Percentiles rank a stretch among this genome's conserved stretches.
Evolutionary conservation across 208 protist species (phyloP).

Genomic region (Trypanosoma vivax): DNA sequence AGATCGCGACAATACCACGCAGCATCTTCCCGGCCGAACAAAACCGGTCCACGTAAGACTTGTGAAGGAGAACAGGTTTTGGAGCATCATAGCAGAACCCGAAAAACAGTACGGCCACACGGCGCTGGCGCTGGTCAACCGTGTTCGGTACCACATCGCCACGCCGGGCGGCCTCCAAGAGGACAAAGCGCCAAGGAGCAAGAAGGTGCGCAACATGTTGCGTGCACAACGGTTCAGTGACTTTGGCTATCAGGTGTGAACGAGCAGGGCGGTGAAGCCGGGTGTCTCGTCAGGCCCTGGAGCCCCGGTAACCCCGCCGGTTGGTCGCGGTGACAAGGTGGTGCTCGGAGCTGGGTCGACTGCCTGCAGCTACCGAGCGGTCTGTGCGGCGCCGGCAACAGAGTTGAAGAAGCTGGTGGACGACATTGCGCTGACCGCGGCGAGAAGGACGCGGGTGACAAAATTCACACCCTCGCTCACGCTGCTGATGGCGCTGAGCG

Average conservation of each 20-base stretch:
- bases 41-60: background rate
- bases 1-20: background rate
- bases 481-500: background rate
- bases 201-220: no score
- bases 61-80: background rate
- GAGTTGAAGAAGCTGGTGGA: background rate
- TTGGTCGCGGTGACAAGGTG: background rate
- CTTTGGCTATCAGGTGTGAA: no score
- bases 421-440: background rate
- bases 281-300: no score
- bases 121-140: background rate
- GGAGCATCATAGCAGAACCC: background rate
- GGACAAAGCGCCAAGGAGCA: no score
- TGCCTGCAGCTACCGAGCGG: constrained; percentile 14
- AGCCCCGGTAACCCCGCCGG: background rate
- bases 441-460: background rate
- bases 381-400: constrained; percentile 2
- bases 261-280: no score
- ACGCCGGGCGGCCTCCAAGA: background rate
- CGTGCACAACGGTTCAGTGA: no score
- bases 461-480: background rate
- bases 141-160: background rate
- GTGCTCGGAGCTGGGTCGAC: background rate
- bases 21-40: background rate
- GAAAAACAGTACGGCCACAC: background rate